A percentile compares a stretch with the other conserved stretches of the same genome.
These are phyloP conservation scores for Hyaloscypha finlandica DNA, from an alignment of 495 filamentous ascomycete species.

Conservation along the genomic window DNA sequence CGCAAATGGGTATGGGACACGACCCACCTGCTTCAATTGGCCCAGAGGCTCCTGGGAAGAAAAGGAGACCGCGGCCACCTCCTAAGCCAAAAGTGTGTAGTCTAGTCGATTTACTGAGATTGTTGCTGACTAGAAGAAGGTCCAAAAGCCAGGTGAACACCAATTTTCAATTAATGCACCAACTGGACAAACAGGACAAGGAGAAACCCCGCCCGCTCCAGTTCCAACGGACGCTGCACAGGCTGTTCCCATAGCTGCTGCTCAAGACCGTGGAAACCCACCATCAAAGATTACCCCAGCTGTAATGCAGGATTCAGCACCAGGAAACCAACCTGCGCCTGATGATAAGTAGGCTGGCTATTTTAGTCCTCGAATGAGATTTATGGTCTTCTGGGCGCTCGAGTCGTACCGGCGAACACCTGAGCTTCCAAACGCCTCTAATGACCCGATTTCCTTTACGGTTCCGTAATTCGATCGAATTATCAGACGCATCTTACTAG, in stretches of 20 bases:
- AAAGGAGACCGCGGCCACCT: constrained; percentile 2
- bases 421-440: not conserved
- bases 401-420: not conserved
- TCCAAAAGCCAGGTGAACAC: constrained; percentile 9
- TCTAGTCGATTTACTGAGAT: not conserved
- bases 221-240: constrained; percentile 4
- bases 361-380: not conserved
- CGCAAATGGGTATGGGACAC: not conserved
- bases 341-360: not conserved
- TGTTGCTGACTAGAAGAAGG: not conserved
- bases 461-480: constrained; percentile 12
- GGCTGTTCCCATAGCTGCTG: not conserved
- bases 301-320: not conserved
- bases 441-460: constrained; percentile 18
- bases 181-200: not conserved
- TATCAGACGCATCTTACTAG: constrained; percentile 20
- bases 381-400: not conserved
- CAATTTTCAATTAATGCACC: constrained; percentile 12
- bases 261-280: not conserved
- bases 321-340: not conserved
- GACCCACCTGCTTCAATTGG: not conserved
- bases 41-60: constrained; percentile 4
- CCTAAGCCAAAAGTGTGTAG: constrained; percentile 13
- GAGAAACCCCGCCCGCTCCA: not conserved
- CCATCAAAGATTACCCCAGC: not conserved